Evolutionary conservation across 2,329 filamentous ascomycete species (phyloP).

Genomic region (Aspergillus costaricaensis): DNA sequence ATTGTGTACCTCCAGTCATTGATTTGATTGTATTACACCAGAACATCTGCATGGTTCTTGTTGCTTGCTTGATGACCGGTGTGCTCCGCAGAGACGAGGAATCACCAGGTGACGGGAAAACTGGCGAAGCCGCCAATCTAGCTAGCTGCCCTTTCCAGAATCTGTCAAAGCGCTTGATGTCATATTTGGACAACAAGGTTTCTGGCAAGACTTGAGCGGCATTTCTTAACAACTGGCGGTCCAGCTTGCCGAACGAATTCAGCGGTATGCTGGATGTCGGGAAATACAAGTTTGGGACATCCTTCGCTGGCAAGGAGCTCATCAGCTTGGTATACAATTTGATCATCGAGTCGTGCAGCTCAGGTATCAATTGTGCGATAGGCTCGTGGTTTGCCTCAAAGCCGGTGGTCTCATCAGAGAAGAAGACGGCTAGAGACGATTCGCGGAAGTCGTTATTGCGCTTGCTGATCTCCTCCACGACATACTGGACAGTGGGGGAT

Average conservation of each 20-base stretch:
- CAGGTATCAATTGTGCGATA: slow-evolving; percentile 17
- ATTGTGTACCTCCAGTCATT: slow-evolving; percentile 7
- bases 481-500: slow-evolving; percentile 20
- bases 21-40: slow-evolving; percentile 18
- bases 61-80: slow-evolving; percentile 11
- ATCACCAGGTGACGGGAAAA: slow-evolving; percentile 14
- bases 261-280: slow-evolving; percentile 36
- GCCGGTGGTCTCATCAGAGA: slow-evolving; percentile 14
- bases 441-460: neutral
- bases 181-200: slow-evolving; percentile 16
- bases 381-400: neutral
- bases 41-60: slow-evolving; percentile 8
- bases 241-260: slow-evolving; percentile 35
- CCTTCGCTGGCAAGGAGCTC: slow-evolving; percentile 31
- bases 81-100: slow-evolving; percentile 10
- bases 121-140: slow-evolving; percentile 2
- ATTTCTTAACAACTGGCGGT: slow-evolving; percentile 25
- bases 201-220: slow-evolving; percentile 18
- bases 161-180: slow-evolving; percentile 23
- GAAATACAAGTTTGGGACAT: slow-evolving; percentile 40
- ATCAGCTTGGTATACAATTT: slow-evolving; percentile 26
- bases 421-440: slow-evolving; percentile 24
- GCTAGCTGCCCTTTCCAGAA: slow-evolving; percentile 23
- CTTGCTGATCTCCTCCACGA: slow-evolving; percentile 21
- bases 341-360: slow-evolving; percentile 16